Conservation (phyloP, 345 rosid species). For the Moricandia moricandioides region DNA sequence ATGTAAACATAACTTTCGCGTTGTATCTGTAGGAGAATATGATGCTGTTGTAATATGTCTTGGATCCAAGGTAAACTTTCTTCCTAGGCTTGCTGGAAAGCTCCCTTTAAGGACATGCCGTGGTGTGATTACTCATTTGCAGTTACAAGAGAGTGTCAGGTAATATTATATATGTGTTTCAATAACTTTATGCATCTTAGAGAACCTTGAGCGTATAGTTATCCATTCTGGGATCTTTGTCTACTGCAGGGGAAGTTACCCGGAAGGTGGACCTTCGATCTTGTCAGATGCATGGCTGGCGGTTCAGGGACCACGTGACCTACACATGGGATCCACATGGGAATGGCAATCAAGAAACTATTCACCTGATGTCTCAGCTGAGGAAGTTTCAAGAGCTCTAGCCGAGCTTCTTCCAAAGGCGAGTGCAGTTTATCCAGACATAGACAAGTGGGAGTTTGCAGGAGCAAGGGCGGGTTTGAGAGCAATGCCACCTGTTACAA, state of each 20-base stretch:
- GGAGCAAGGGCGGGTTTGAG: slow-evolving; percentile 86
- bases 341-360: slow-evolving; percentile 82
- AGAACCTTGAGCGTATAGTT: neutral
- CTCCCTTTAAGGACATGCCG: slow-evolving; percentile 90
- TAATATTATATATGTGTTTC: slow-evolving; percentile 25
- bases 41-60: slow-evolving; percentile 78
- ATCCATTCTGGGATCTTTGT: too few relatives aligned
- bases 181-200: neutral
- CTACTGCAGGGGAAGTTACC: slow-evolving; percentile 63
- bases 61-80: slow-evolving; percentile 74
- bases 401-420: slow-evolving; percentile 77
- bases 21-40: slow-evolving; percentile 50
- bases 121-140: slow-evolving; percentile 72
- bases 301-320: slow-evolving; percentile 56
- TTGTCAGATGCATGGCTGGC: slow-evolving; percentile 90
- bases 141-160: slow-evolving; percentile 51
- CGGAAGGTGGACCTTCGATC: slow-evolving; percentile 64
- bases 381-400: slow-evolving; percentile 75
- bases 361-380: slow-evolving; percentile 54
- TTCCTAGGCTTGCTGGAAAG: slow-evolving; percentile 71
- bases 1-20: neutral
- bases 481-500: slow-evolving; percentile 85
- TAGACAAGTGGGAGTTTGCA: slow-evolving; percentile 55
- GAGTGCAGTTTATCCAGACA: slow-evolving; percentile 59
- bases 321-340: slow-evolving; percentile 84